Evolutionary conservation across 2,329 filamentous ascomycete species (phyloP).

Genomic region (Phialocephala subalpina): DNA sequence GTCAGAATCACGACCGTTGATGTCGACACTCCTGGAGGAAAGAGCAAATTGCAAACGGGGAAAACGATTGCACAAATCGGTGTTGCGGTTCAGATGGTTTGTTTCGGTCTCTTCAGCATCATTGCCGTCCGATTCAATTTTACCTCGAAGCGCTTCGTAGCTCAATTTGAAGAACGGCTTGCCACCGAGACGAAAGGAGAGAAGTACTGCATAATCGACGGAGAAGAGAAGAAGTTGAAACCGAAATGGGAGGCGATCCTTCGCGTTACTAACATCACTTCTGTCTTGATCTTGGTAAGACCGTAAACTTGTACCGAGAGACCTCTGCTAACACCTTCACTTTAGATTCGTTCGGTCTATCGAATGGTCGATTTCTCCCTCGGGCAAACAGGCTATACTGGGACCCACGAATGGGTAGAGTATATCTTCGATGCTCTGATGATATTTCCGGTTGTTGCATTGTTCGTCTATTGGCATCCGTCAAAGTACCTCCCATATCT

Average conservation of each 20-base stretch:
- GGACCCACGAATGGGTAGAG: conserved; percentile 36
- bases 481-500: conserved; percentile 45
- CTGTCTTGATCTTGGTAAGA: conserved; percentile 44
- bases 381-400: conserved; percentile 34
- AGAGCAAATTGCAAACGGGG: conserved; percentile 45
- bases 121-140: conserved; percentile 56
- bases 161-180: conserved; percentile 42
- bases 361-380: conserved; percentile 38
- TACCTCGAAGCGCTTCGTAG: conserved; percentile 49
- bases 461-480: conserved; percentile 46
- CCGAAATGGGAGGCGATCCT: conserved; percentile 46
- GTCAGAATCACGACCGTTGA: conserved; percentile 50
- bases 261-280: conserved; percentile 43
- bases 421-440: conserved; percentile 37
- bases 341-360: conserved; percentile 38
- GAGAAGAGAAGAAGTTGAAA: conserved; percentile 34
- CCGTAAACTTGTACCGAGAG: conserved; percentile 30
- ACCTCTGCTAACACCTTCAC: conserved; percentile 35
- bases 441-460: conserved; percentile 33
- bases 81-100: conserved; percentile 52
- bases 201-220: conserved; percentile 39
- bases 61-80: conserved; percentile 50
- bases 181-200: conserved; percentile 9
- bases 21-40: conserved; percentile 42
- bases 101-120: conserved; percentile 56